Base-by-base conservation (phyloP, 148 eudicot genomes). In the Nepenthes gracilis region DNA sequence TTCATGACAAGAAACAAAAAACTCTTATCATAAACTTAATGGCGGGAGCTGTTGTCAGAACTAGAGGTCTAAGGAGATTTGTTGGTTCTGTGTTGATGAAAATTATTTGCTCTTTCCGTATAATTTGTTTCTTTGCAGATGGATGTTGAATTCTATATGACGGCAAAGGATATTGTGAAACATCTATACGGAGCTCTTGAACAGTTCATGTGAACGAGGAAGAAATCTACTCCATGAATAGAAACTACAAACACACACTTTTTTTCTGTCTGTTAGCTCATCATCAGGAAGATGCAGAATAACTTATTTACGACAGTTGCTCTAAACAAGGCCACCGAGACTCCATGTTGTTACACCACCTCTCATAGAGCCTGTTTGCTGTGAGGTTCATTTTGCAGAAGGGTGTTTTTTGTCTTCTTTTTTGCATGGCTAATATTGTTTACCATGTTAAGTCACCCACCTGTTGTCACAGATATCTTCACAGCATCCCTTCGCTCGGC, bases 81-180 rank as follows among this genome's bases (percentile, higher is more conserved):
- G n/a, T 23, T 55, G 14, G 38, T 33, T 50, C 35, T 47, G n/a
- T 58, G 37, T 12, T 47, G 32, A 11, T 55, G 45, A 40, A 40
- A 40, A 3, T 40, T 40, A 40, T 2, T 50, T 50, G 11, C 4
- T 35, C 15, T 57, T 51, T 35, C n/a, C 53, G 3, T 55, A 23
- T 23, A 23, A 45, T 12, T 54, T 43, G 33, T 47, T 58, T 58
- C 43, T 65, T 35, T 72, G 84, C 96, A 88, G 96, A 85, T 78
- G 80, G 73, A 74, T 51, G 66, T 37, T 6, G 80, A 69, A 38
- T 78, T 78, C 74, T 52, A 57, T 40, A 65, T 77, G 80, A 64
- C 79, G 67, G 65, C 70, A 59, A 79, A 77, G 65, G 88, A 85
- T 59, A 63, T 88, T 13, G 78, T 77, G 60, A 83, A 71, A 71